Evolutionary conservation across 257 asterid genomes (phyloP).

Genomic region (Hygrophila difformis): DNA sequence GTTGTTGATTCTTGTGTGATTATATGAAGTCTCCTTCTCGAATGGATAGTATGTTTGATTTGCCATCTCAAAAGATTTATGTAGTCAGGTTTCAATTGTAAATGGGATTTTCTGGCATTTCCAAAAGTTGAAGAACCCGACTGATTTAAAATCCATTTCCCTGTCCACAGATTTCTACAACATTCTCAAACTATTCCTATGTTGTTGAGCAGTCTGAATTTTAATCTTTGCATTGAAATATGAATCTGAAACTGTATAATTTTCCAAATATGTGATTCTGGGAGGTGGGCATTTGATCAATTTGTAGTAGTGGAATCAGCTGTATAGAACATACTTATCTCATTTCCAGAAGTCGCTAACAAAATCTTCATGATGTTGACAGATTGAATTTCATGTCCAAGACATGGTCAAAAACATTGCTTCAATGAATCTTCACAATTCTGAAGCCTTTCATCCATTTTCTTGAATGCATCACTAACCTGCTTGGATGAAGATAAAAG

Average conservation of each 20-base stretch:
- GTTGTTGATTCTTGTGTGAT: too few species aligned
- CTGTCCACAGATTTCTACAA: constrained; percentile 82
- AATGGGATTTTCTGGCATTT: too few species aligned
- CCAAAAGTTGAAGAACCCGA: too few species aligned
- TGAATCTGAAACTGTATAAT: constrained; percentile 15
- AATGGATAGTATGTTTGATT: too few species aligned
- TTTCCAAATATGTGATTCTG: not conserved
- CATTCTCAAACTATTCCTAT: constrained; percentile 67
- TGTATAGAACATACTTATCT: constrained; percentile 25
- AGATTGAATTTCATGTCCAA: constrained; percentile 52
- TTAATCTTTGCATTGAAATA: constrained; percentile 48
- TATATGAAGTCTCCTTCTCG: too few species aligned
- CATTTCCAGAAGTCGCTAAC: constrained; percentile 39
- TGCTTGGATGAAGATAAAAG: constrained; percentile 29
- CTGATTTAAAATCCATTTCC: constrained; percentile 87
- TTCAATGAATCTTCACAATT: constrained; percentile 55
- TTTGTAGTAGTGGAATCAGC: too few species aligned
- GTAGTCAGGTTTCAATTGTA: too few species aligned
- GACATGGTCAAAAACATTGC: constrained; percentile 50
- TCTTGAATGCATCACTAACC: constrained; percentile 32
- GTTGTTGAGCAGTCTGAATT: constrained; percentile 79
- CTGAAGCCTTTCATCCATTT: constrained; percentile 47
- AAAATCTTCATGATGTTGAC: constrained; percentile 45
- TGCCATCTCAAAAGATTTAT: too few species aligned
- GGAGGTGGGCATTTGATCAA: not conserved